Base-by-base conservation (phyloP, 257 asterid genomes). In the Verbascum thapsus region DNA sequence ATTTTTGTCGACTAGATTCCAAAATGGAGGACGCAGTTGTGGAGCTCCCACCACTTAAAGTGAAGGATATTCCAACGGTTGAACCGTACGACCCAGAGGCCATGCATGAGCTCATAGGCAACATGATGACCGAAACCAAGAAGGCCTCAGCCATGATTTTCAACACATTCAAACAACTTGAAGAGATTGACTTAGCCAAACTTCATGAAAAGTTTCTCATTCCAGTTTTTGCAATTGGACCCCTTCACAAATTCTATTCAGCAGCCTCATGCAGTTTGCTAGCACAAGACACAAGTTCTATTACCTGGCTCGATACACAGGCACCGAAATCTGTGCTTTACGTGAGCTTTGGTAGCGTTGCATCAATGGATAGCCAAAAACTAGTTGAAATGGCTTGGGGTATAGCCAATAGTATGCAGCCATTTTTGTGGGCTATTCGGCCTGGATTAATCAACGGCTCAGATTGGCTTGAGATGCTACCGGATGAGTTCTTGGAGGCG, bases 361-460 rank as follows among this genome's bases (percentile, higher is more conserved):
- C 81, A 6, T 23, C 64, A 32, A 70, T 78, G 64, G 67, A 67
- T 7, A 51, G 38, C 13, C 8, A 66, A 0, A 77, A 72, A 23
- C 22, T 79, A 0, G 10, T 6, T 0, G 88, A 85, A 53, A 71
- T 69, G 8, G 92, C 87, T 17, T 72, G 78, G 81, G 94, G 83
- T 8, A 26, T 82, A 19, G 81, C 73, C 7, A 65, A 65, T 1
- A 75, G 83, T 8, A 71, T 22, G 61, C 76, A 63, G 38, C 77
- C 77, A 0, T 78, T 82, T 34, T 9, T 82, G 32, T 82, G 85
- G 89, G 94, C 74, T 32, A 65, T 82, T 54, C 76, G 83, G 17
- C 77, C 83, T 7, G 77, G 79, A 11, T 48, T 64, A 35, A 70
- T 66, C 15, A 37, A 23, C 0, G 78, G 73, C 6, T 54, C 61